Base-by-base conservation (phyloP, 2,329 filamentous ascomycete genomes). In the Ampelomyces quisqualis region DNA sequence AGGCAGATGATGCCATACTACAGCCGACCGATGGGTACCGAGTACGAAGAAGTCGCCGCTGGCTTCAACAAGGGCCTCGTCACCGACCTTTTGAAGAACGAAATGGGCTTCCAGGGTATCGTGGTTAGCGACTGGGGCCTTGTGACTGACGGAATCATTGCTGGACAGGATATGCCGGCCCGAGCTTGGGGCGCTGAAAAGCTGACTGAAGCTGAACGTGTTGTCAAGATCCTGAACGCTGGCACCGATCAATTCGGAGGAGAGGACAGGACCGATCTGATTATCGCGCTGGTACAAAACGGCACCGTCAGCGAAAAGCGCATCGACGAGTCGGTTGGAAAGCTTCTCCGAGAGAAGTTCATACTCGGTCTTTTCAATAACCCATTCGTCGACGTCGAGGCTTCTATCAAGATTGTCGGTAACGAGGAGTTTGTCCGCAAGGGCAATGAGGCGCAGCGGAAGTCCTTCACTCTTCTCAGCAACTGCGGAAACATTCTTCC, bases 1-100 rank as follows among this genome's bases (percentile, higher is more conserved):
- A 57, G 74, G 2, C 75, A 77, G 45, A 77, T 78, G 39, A 77
- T 78, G 75, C 74, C 73, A 0, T 76, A 75, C 55, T 77, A 77
- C 50, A 74, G 72, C 0, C 65, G 72, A 1, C 75, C 76, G 0
- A 69, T 77, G 13, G 72, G 70, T 2, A 73, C 72, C 1, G 55
- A 72, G 17, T 75, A 70, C 37, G 73, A 76, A 20, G 51, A 72
- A 9, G 72, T 77, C 6, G 76, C 70, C 0, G 76, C 78, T 49
- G 69, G 70, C 0, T 77, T 79, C 60, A 78, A 78, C 62, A 76
- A 74, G 45, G 67, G 60, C 2, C 71, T 79, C 22, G 68, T 79
- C 32, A 78, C 76, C 0, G 73, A 70, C 21, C 68, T 79, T 0
- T 60, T 79, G 1, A 70, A 71, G 1, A 49, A 68, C 2, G 64